phyloP scores from a whole-genome alignment of 192 early-diverging fungal genomes.

The Coemansia umbellata region DNA sequence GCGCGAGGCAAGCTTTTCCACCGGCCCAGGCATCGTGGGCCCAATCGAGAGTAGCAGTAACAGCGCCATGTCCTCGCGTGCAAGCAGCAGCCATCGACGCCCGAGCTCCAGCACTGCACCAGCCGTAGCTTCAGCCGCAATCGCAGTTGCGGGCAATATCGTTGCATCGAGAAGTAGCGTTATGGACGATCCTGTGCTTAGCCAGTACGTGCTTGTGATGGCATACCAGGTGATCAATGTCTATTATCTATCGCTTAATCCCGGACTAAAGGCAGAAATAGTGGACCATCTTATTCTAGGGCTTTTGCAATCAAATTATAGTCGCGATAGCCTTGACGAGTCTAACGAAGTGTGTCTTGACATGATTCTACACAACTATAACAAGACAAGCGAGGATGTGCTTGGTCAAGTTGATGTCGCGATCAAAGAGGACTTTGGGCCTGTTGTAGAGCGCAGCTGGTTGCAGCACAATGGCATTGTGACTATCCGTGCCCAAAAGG shows the following conservation, averaged over 20 bases:
- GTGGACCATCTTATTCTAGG: constrained; percentile 78
- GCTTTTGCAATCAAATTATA: constrained; percentile 61
- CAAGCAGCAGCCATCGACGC: constrained; percentile 6
- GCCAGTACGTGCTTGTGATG: constrained; percentile 82
- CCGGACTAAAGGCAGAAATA: constrained; percentile 70
- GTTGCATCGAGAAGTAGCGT: not conserved
- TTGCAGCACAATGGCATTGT: constrained; percentile 83
- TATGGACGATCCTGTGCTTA: constrained; percentile 50
- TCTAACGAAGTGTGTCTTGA: constrained; percentile 91
- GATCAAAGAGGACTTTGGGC: constrained; percentile 37
- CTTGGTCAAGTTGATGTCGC: constrained; percentile 44
- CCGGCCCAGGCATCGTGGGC: not conserved
- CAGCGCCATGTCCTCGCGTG: constrained; percentile 9
- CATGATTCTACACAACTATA: constrained; percentile 81
- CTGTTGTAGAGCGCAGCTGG: constrained; percentile 66
- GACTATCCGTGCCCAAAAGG: constrained; percentile 65
- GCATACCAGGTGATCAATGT: constrained; percentile 89
- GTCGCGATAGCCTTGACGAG: constrained; percentile 66
- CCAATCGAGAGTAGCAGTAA: not conserved
- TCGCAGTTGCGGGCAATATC: no score
- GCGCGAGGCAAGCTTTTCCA: constrained; percentile 18
- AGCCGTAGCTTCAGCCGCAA: not conserved
- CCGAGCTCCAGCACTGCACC: not conserved
- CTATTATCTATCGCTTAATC: constrained; percentile 82
- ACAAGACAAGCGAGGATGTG: constrained; percentile 23